Evolutionary conservation across 2,329 filamentous ascomycete genomes (phyloP).

Genomic region (Colletotrichum euphorbiae): DNA sequence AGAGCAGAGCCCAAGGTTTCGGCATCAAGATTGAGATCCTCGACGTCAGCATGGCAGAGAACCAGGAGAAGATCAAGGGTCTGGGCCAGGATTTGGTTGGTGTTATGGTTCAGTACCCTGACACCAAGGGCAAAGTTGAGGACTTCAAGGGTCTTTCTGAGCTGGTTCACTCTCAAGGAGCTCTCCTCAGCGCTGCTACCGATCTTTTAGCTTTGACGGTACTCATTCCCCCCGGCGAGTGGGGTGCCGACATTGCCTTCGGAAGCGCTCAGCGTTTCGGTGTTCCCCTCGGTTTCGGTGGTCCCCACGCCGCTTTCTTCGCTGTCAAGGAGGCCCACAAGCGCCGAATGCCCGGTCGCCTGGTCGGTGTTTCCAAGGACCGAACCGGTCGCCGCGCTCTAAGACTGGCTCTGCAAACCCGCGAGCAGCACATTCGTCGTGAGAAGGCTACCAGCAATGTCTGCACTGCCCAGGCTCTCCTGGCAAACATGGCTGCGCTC

Average conservation of each 20-base stretch:
- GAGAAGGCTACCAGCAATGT: conserved; percentile 99
- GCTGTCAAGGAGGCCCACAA: conserved; percentile 92
- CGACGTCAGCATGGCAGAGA: conserved; percentile 75
- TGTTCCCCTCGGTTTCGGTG: conserved; percentile 91
- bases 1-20: conserved; percentile 90
- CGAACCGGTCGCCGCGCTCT: conserved; percentile 84
- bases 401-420: conserved; percentile 87
- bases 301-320: conserved; percentile 97
- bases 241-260: conserved; percentile 94
- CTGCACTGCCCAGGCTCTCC: conserved; percentile 91
- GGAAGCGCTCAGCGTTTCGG: conserved; percentile 92
- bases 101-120: conserved; percentile 94
- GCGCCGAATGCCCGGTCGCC: conserved; percentile 90
- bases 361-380: conserved; percentile 93
- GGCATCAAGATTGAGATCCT: conserved; percentile 81
- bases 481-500: conserved; percentile 96
- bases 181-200: conserved; percentile 87
- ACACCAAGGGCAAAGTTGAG: conserved; percentile 83
- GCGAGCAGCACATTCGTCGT: conserved; percentile 94
- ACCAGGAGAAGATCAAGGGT: conserved; percentile 73
- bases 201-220: conserved; percentile 89
- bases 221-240: conserved; percentile 90
- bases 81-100: conserved; percentile 86
- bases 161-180: conserved; percentile 80
- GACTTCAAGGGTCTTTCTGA: conserved; percentile 82